Conservation (phyloP, 1,284 basidiomycete genomes). For the Microbotryum violaceum region DNA sequence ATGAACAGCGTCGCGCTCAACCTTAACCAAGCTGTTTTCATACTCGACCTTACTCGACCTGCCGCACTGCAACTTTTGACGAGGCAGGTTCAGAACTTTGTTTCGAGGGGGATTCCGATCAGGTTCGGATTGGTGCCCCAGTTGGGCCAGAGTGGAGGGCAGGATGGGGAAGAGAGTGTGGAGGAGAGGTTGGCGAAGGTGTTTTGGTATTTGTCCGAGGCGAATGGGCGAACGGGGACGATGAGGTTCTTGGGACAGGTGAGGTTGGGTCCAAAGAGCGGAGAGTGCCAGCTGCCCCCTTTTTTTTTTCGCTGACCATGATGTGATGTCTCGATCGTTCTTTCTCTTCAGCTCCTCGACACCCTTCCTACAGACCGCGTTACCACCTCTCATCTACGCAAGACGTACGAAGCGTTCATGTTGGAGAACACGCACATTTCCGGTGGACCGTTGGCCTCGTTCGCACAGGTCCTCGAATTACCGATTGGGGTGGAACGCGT, state of each 20-base stretch:
- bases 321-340: too few relatives aligned
- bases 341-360: slow-evolving; percentile 1
- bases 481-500: slow-evolving; percentile 31
- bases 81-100: slow-evolving; percentile 57
- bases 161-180: slow-evolving; percentile 41
- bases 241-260: slow-evolving; percentile 39
- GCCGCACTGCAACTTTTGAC: slow-evolving; percentile 57
- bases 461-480: slow-evolving; percentile 35
- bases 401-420: slow-evolving; percentile 35
- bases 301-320: not conserved
- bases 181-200: slow-evolving; percentile 57
- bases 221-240: slow-evolving; percentile 56
- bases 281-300: too few relatives aligned
- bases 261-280: slow-evolving; percentile 3
- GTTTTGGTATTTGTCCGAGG: slow-evolving; percentile 59
- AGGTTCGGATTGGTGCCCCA: slow-evolving; percentile 76
- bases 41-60: slow-evolving; percentile 64
- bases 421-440: slow-evolving; percentile 31
- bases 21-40: slow-evolving; percentile 69
- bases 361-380: slow-evolving; percentile 10
- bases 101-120: slow-evolving; percentile 64
- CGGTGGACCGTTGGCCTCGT: slow-evolving; percentile 22
- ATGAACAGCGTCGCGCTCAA: slow-evolving; percentile 65
- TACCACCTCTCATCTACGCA: slow-evolving; percentile 28
- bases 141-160: slow-evolving; percentile 48